Evolutionary conservation across 768 basidiomycete species (phyloP).

Genomic region (Amyloporia xantha): DNA sequence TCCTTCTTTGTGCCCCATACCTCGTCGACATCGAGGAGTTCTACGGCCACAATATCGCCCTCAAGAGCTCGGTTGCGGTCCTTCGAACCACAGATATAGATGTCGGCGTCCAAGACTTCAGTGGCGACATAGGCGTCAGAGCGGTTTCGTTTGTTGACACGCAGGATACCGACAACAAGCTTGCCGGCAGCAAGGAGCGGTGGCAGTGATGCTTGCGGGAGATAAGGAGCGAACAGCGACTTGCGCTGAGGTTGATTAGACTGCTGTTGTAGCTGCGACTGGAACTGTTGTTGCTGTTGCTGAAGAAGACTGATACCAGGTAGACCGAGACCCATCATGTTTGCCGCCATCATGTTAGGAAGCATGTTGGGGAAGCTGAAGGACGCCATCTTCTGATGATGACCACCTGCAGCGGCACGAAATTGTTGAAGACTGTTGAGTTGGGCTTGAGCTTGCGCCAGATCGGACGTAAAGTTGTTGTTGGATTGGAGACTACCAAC

Average conservation of each 20-base stretch:
- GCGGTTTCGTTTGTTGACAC: slow-evolving; percentile 97
- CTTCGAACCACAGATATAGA: slow-evolving; percentile 98
- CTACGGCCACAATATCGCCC: slow-evolving; percentile 97
- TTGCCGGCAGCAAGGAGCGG: slow-evolving; percentile 96
- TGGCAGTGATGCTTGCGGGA: slow-evolving; percentile 95
- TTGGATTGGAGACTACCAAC: slow-evolving; percentile 55
- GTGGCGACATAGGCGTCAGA: slow-evolving; percentile 99
- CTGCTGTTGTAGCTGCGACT: slow-evolving; percentile 92
- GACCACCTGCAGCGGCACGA: slow-evolving; percentile 89
- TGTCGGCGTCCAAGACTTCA: slow-evolving; percentile 96
- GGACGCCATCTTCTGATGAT: slow-evolving; percentile 95
- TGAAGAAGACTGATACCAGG: slow-evolving; percentile 82
- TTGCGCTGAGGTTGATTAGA: slow-evolving; percentile 91
- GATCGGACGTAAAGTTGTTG: slow-evolving; percentile 68
- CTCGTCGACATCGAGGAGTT: slow-evolving; percentile 95
- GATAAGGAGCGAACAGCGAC: slow-evolving; percentile 96
- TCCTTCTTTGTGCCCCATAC: slow-evolving; percentile 99
- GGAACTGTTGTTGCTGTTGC: slow-evolving; percentile 93
- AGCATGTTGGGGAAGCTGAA: slow-evolving; percentile 99
- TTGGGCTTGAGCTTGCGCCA: slow-evolving; percentile 96
- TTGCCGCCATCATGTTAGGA: slow-evolving; percentile 95
- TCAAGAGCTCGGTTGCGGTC: slow-evolving; percentile 98
- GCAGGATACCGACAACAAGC: slow-evolving; percentile 91
- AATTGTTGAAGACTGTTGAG: slow-evolving; percentile 95
- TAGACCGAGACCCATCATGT: slow-evolving; percentile 87